Conservation (phyloP, 176 grass and related monocot genomes). For the Juncus inflexus region DNA sequence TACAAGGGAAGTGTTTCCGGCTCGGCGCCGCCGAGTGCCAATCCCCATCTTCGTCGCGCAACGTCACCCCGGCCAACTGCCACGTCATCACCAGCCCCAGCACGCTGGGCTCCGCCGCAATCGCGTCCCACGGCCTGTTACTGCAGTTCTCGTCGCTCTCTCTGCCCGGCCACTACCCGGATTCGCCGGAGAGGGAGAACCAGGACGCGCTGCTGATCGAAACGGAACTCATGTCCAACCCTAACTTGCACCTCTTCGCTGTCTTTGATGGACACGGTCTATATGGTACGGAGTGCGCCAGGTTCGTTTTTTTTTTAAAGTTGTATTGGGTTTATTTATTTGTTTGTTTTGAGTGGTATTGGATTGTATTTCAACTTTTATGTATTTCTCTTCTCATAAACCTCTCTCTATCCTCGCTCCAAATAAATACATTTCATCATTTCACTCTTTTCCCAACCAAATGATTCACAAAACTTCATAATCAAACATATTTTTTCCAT, state of each 20-base stretch:
- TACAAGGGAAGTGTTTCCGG: slow-evolving; percentile 60
- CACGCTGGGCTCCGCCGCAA: slow-evolving; percentile 32
- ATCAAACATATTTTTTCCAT: no score
- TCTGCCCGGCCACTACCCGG: slow-evolving; percentile 66
- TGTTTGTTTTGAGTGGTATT: no score
- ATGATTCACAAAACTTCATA: no score
- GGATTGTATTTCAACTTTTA: no score
- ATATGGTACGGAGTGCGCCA: slow-evolving; percentile 52
- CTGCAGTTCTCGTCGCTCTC: slow-evolving; percentile 68
- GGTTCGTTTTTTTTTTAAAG: background rate
- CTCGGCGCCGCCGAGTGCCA: background rate
- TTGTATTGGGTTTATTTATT: no score
- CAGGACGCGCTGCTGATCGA: slow-evolving; percentile 65
- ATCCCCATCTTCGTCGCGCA: slow-evolving; percentile 8
- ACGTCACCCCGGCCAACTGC: background rate
- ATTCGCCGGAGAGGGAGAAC: slow-evolving; percentile 60
- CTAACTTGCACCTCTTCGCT: slow-evolving; percentile 77
- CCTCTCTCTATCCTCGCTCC: no score
- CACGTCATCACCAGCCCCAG: slow-evolving; percentile 26
- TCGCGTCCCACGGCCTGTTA: slow-evolving; percentile 47
- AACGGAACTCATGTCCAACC: slow-evolving; percentile 52
- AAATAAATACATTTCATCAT: no score
- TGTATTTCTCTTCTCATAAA: no score
- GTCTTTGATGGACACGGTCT: slow-evolving; percentile 93
- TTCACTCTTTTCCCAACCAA: no score